Evolutionary conservation across 495 filamentous ascomycete species (phyloP).

Genomic region (Parachaetomium inaequale): DNA sequence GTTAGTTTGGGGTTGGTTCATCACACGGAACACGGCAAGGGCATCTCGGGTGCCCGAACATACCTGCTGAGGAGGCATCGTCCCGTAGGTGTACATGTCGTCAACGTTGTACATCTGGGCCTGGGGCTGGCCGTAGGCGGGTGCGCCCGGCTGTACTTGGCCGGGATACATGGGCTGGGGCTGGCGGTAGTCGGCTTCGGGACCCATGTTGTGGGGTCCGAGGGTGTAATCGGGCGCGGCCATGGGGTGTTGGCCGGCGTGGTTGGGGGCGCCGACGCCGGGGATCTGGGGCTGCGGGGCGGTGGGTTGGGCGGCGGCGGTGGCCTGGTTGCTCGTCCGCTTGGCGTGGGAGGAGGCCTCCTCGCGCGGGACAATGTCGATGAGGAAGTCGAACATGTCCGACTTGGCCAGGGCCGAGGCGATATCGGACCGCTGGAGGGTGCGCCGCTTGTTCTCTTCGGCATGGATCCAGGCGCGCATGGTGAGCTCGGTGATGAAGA

Average conservation of each 20-base stretch:
- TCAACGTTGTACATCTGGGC: constrained; percentile 71
- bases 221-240: constrained; percentile 65
- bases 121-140: constrained; percentile 69
- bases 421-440: constrained; percentile 92
- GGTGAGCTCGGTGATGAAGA: constrained; percentile 97
- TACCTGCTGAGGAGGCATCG: constrained; percentile 84
- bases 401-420: constrained; percentile 92
- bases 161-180: constrained; percentile 73
- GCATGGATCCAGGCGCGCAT: constrained; percentile 99
- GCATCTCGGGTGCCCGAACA: constrained; percentile 23
- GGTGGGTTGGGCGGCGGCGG: constrained; percentile 47
- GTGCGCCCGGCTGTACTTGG: constrained; percentile 67
- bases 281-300: constrained; percentile 55
- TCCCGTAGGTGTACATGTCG: constrained; percentile 82
- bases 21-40: not conserved
- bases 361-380: constrained; percentile 96
- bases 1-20: constrained; percentile 17
- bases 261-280: constrained; percentile 57
- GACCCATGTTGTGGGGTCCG: constrained; percentile 38
- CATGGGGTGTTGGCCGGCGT: constrained; percentile 41
- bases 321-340: constrained; percentile 46
- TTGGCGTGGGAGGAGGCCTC: constrained; percentile 84
- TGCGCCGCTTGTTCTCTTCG: constrained; percentile 96
- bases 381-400: constrained; percentile 99
- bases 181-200: constrained; percentile 76